phyloP scores from a whole-genome alignment of 2,329 filamentous ascomycete species.

The Aspergillus phoenicis region DNA sequence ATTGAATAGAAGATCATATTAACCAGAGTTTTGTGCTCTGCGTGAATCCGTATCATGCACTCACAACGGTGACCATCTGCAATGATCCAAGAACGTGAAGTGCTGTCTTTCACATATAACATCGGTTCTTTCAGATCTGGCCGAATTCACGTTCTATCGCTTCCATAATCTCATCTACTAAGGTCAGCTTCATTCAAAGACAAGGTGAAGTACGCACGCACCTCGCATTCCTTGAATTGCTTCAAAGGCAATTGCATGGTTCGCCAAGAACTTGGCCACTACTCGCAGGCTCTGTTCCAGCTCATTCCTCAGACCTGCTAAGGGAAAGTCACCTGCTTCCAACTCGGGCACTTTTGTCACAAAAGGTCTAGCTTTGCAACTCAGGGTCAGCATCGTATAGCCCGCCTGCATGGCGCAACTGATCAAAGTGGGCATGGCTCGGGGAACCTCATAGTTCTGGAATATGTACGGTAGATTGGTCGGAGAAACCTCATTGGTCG shows the following conservation, averaged over 20 bases:
- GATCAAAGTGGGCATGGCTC: slow-evolving; percentile 33
- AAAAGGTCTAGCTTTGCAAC: slow-evolving; percentile 19
- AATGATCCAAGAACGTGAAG: too few relatives aligned
- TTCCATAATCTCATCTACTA: slow-evolving; percentile 1
- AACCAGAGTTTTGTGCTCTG: too few relatives aligned
- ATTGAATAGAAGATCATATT: too few relatives aligned
- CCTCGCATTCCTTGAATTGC: slow-evolving; percentile 27
- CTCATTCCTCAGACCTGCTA: slow-evolving; percentile 23
- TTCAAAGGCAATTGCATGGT: slow-evolving; percentile 28
- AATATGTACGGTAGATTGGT: slow-evolving; percentile 8
- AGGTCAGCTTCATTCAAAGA: neutral
- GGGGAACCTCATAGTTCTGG: slow-evolving; percentile 18
- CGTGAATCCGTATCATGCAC: too few relatives aligned
- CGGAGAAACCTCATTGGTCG: slow-evolving; percentile 11
- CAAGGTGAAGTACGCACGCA: neutral
- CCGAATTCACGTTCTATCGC: neutral
- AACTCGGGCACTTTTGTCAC: slow-evolving; percentile 1
- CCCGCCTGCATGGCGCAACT: slow-evolving; percentile 29
- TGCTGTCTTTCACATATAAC: neutral
- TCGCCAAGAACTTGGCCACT: slow-evolving; percentile 21
- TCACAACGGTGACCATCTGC: too few relatives aligned
- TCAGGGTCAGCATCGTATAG: slow-evolving; percentile 34
- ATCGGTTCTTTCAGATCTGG: neutral
- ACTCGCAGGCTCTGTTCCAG: slow-evolving; percentile 24
- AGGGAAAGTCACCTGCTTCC: neutral